phyloP scores from a whole-genome alignment of 352 stramenopile genomes.

The Pythium periplocum region DNA sequence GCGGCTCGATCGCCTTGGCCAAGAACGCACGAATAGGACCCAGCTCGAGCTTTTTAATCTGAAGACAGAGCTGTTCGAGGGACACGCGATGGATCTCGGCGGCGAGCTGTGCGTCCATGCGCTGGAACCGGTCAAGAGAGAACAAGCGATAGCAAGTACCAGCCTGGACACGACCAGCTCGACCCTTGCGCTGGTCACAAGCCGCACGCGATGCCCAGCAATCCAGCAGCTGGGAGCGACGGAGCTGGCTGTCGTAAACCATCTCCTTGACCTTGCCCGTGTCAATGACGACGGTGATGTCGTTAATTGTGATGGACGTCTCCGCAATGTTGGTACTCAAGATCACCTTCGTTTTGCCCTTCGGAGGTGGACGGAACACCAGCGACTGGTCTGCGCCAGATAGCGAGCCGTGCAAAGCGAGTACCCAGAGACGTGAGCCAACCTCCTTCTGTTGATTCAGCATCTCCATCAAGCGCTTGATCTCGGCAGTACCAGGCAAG shows the following conservation, averaged over 20 bases:
- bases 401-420: conserved; percentile 75
- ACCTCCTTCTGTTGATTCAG: conserved; percentile 29
- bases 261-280: conserved; percentile 87
- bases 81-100: conserved; percentile 88
- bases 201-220: conserved; percentile 77
- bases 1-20: conserved; percentile 89
- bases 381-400: conserved; percentile 66
- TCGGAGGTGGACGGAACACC: conserved; percentile 58
- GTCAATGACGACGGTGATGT: conserved; percentile 85
- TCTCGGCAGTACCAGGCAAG: conserved; percentile 74
- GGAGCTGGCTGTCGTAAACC: conserved; percentile 71
- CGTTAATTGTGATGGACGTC: conserved; percentile 87
- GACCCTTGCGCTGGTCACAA: conserved; percentile 79
- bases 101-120: conserved; percentile 63
- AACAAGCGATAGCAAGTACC: conserved; percentile 80
- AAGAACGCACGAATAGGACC: conserved; percentile 72
- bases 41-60: conserved; percentile 83
- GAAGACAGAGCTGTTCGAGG: conserved; percentile 79
- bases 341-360: conserved; percentile 80
- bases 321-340: conserved; percentile 88
- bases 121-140: conserved; percentile 47
- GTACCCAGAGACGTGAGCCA: conserved; percentile 42
- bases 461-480: conserved; percentile 76
- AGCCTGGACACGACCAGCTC: conserved; percentile 73
- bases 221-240: conserved; percentile 74